phyloP scores from a whole-genome alignment of 2,329 filamentous ascomycete species.

The Fusarium keratoplasticum region DNA sequence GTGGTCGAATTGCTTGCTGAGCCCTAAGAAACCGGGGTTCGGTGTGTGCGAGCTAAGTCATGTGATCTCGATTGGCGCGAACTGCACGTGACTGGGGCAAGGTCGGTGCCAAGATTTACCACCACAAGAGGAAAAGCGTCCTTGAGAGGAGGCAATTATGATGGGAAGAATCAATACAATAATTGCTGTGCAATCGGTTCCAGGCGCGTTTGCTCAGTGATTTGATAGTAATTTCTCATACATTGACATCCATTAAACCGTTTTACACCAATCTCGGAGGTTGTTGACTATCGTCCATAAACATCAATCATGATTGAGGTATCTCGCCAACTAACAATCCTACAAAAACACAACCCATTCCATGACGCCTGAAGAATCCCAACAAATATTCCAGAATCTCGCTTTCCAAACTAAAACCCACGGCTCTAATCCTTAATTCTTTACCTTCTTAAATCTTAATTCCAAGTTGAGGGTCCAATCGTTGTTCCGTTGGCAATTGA shows the following conservation, averaged over 20 bases:
- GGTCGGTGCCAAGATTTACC: slow-evolving; percentile 5
- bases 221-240: background rate
- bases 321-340: slow-evolving; percentile 39
- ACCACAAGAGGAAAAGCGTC: background rate
- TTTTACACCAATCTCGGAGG: background rate
- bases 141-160: background rate
- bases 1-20: slow-evolving; percentile 47
- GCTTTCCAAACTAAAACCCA: slow-evolving; percentile 21
- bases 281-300: slow-evolving; percentile 10
- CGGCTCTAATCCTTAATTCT: background rate
- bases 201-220: no score
- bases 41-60: slow-evolving; percentile 43
- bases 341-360: slow-evolving; percentile 28
- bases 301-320: slow-evolving; percentile 44
- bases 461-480: slow-evolving; percentile 65
- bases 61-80: slow-evolving; percentile 35
- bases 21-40: slow-evolving; percentile 50
- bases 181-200: background rate
- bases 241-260: background rate
- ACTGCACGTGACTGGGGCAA: slow-evolving; percentile 41
- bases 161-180: background rate
- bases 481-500: slow-evolving; percentile 56
- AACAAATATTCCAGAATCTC: slow-evolving; percentile 20
- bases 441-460: slow-evolving; percentile 39
- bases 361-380: slow-evolving; percentile 31